phyloP scores from a whole-genome alignment of 23 red algal species.

The Gracilaria domingensis region DNA sequence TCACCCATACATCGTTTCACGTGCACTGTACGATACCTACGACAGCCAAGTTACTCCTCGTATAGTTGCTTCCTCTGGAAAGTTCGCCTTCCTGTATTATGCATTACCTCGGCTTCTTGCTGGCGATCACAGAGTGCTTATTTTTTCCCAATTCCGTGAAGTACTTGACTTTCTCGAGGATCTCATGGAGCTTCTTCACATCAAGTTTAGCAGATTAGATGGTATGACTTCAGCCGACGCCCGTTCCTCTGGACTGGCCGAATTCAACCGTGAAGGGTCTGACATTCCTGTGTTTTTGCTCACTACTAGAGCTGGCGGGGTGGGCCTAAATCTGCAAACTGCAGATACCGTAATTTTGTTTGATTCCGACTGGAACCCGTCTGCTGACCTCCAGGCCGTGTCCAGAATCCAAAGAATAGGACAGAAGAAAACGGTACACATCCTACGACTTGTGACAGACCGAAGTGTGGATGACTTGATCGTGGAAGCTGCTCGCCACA shows the following conservation, averaged over 20 bases:
- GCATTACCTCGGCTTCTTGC: slow-evolving; percentile 77
- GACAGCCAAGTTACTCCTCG: neutral
- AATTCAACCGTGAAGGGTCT: slow-evolving; percentile 71
- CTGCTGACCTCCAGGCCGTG: slow-evolving; percentile 86
- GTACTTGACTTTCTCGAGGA: slow-evolving; percentile 91
- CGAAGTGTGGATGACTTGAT: slow-evolving; percentile 81
- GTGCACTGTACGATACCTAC: slow-evolving; percentile 31
- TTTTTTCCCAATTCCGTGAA: slow-evolving; percentile 88
- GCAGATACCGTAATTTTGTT: slow-evolving; percentile 98
- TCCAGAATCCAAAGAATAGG: slow-evolving; percentile 90
- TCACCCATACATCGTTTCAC: slow-evolving; percentile 71
- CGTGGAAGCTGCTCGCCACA: slow-evolving; percentile 35
- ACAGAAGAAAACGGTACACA: slow-evolving; percentile 86
- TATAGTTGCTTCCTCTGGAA: slow-evolving; percentile 67
- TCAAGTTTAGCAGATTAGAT: slow-evolving; percentile 82
- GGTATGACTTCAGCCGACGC: slow-evolving; percentile 71
- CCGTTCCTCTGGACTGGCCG: slow-evolving; percentile 50
- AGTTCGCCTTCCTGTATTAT: slow-evolving; percentile 85
- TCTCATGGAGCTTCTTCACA: slow-evolving; percentile 59
- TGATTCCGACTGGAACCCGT: slow-evolving; percentile 92
- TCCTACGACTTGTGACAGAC: slow-evolving; percentile 70
- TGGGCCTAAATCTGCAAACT: slow-evolving; percentile 88
- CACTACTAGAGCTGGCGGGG: slow-evolving; percentile 91
- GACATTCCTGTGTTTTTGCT: slow-evolving; percentile 87
- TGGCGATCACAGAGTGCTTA: slow-evolving; percentile 77